A percentile compares a stretch with the other conserved stretches of the same genome.
These are phyloP conservation scores for Gossypium herbaceum DNA, from an alignment of 345 rosid species.

Conservation along the genomic window DNA sequence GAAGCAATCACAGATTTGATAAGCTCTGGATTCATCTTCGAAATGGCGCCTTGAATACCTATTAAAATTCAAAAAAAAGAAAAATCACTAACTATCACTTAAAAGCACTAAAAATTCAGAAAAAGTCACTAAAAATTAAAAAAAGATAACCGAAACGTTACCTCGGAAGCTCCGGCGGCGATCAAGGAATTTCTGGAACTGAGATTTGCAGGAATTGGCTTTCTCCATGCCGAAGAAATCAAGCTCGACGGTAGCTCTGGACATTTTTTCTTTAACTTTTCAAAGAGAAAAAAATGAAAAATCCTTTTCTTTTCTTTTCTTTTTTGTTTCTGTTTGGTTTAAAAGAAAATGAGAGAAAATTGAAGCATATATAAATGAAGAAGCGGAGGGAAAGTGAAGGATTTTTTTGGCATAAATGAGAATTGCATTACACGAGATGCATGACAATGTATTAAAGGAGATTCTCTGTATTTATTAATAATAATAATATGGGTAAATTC, in stretches of 20 bases:
- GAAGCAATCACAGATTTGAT: conserved; percentile 68
- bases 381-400: neutral
- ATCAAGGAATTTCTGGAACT: conserved; percentile 41
- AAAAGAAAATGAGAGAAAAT: neutral
- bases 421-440: conserved; percentile 2
- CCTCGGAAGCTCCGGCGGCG: conserved; percentile 81
- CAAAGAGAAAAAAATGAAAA: neutral
- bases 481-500: too few species aligned
- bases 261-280: conserved; percentile 24
- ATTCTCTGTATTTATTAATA: neutral
- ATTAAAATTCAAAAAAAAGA: neutral
- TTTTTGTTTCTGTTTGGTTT: neutral
- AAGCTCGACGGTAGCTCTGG: conserved; percentile 56
- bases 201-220: conserved; percentile 38
- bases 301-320: neutral
- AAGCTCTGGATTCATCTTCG: conserved; percentile 75
- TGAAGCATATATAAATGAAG: neutral
- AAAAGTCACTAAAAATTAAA: neutral
- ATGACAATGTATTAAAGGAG: neutral
- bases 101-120: neutral
- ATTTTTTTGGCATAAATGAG: neutral
- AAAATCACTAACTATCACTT: neutral
- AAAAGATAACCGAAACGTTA: neutral
- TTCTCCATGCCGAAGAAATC: conserved; percentile 66
- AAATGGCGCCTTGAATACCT: conserved; percentile 75